A percentile compares a stretch with the other conserved stretches of the same genome.
phyloP scores from a whole-genome alignment of 2,329 filamentous ascomycete species.

The Aspergillus pseudoviridinutans region DNA sequence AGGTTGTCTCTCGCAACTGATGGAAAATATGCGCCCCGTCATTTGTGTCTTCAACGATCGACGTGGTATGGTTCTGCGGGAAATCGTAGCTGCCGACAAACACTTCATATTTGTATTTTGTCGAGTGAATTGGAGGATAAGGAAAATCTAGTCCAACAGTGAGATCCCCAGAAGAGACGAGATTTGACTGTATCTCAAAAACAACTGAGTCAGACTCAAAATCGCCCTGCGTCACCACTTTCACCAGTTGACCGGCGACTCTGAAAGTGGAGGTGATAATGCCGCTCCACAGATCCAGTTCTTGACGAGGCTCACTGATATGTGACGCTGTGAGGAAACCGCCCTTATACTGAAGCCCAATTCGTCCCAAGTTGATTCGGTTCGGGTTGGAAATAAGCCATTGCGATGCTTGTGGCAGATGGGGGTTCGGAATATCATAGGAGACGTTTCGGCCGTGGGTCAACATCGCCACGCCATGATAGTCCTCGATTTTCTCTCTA shows the following conservation, averaged over 20 bases:
- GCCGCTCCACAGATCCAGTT: conserved; percentile 12
- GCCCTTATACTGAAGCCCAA: conserved; percentile 8
- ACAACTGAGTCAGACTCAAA: conserved; percentile 7
- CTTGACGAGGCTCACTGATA: conserved; percentile 5
- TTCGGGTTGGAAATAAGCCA: conserved; percentile 15
- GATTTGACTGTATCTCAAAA: conserved; percentile 2
- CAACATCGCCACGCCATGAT: conserved; percentile 4
- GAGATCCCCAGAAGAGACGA: conserved; percentile 4
- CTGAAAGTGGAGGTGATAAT: conserved; percentile 9
- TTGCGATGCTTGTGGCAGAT: conserved; percentile 10
- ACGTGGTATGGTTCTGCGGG: conserved; percentile 7
- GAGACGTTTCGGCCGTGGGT: conserved; percentile 13
- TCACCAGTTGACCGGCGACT: conserved; percentile 1
- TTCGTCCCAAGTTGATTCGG: conserved; percentile 13
- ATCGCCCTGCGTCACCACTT: conserved; percentile 11
- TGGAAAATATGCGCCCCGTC: conserved; percentile 6
- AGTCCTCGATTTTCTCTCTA: conserved; percentile 6
- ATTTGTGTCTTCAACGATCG: neutral
- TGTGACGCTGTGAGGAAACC: neutral
- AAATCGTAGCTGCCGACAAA: conserved; percentile 12
- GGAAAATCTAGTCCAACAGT: conserved; percentile 11
- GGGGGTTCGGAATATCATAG: conserved; percentile 11
- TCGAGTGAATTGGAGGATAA: conserved; percentile 11
- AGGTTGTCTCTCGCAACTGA: conserved; percentile 9
- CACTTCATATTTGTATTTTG: conserved; percentile 13